Conservation (phyloP, 306 rosid genomes). For the Corylus avellana region DNA sequence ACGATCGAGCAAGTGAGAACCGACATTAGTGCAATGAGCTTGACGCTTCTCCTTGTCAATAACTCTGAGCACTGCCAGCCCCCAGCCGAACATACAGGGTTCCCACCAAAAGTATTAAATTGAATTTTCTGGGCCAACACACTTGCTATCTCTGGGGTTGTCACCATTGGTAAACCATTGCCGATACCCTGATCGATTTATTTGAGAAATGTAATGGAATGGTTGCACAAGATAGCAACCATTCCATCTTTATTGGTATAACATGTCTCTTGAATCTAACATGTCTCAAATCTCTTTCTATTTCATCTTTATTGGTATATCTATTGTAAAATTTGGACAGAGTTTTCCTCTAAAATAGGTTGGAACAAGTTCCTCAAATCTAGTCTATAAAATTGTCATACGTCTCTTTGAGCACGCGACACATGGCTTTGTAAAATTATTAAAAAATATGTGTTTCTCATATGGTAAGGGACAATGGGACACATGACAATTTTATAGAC, state of each 20-base stretch:
- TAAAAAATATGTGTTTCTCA: too few species aligned
- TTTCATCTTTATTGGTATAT: neutral
- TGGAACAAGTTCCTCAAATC: too few species aligned
- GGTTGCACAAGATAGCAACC: neutral
- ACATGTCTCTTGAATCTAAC: slow-evolving; percentile 25
- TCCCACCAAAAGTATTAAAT: slow-evolving; percentile 87
- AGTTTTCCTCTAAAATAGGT: too few species aligned
- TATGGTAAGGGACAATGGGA: too few species aligned
- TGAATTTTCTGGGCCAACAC: slow-evolving; percentile 74
- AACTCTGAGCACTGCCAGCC: slow-evolving; percentile 81
- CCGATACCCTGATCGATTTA: slow-evolving; percentile 50
- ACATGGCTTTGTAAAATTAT: too few species aligned
- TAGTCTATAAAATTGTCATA: too few species aligned
- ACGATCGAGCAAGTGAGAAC: slow-evolving; percentile 74
- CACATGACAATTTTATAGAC: too few species aligned
- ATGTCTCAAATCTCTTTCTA: neutral
- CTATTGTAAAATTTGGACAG: neutral
- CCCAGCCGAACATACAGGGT: slow-evolving; percentile 97
- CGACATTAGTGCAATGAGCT: slow-evolving; percentile 72
- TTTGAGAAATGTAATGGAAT: slow-evolving; percentile 44
- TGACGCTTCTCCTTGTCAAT: slow-evolving; percentile 88
- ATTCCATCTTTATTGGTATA: too few species aligned
- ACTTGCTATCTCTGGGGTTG: slow-evolving; percentile 90
- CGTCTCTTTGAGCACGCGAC: too few species aligned
- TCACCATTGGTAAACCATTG: slow-evolving; percentile 86